Evolutionary conservation across 2,329 filamentous ascomycete species (phyloP), one percentile per base, ranked within the genome.

Genomic region (Aspergillus proliferans): DNA sequence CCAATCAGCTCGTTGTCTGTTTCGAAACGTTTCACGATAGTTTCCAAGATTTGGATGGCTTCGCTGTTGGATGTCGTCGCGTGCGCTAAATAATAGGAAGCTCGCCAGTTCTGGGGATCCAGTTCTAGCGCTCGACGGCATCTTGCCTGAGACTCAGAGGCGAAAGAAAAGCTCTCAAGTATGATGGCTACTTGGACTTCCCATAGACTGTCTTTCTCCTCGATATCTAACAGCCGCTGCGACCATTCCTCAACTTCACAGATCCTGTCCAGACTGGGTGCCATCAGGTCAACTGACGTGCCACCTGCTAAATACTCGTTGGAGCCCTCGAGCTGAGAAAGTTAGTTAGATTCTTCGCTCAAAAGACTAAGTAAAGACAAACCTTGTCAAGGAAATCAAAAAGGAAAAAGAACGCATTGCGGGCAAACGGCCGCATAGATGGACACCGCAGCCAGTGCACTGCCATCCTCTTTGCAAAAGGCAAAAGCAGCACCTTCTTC

Each of bases 111-210:
- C 1, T 18, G 43, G 1, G 50, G 39, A n/a, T 56, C 53, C 7
- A 56, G 50, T 3, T 51, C 43, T 4, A 60, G 47, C 12, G 59
- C 56, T 19, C 40, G 45, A 3, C 53, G 57, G 41, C 58, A 58
- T 42, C 56, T 51, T 9, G 52, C 51, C 34, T 61, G 52, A 2
- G 55, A 51, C 43, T 62, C 51, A 3, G 44, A 33, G 6, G 45
- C 26, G 33, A 52, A 50, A 19, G 33, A 24, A 42, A 54, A 59
- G 9, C 44, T 41, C 10, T 54, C 43, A 14, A 60, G 45, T 7
- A 59, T 52, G 33, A 48, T 52, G 7, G 56, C 61, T 48, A 64
- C 57, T 41, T 63, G 55, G 1, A 53, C 52, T 24, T 60, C 47
- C 56, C 58, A 57, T 2, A 54, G 28, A 14, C 52, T 47, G 44